Percentiles rank a stretch among this genome's conserved stretches.
Evolutionary conservation across 1,284 basidiomycete species (phyloP).

Genomic region (Ustilago tritici): DNA sequence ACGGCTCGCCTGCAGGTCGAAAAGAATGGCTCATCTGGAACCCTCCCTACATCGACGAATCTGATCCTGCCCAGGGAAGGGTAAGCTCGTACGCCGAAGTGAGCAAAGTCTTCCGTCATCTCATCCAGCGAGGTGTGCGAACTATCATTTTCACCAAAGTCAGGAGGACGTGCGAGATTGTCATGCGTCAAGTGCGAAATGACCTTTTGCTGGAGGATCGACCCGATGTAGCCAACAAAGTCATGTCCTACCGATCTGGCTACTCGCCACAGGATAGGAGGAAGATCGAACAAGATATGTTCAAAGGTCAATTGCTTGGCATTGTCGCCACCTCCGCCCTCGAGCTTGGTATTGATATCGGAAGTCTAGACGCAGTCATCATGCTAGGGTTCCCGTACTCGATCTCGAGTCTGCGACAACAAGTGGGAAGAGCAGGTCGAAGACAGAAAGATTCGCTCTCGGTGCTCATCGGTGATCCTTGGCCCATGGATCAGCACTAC

Average conservation of each 20-base stretch:
- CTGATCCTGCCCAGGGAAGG: constrained; percentile 75
- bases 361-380: constrained; percentile 85
- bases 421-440: constrained; percentile 88
- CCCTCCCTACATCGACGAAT: constrained; percentile 76
- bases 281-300: constrained; percentile 85
- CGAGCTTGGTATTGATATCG: constrained; percentile 91
- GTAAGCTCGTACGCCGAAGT: constrained; percentile 79
- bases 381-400: constrained; percentile 85
- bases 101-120: constrained; percentile 79
- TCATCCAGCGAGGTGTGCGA: constrained; percentile 84
- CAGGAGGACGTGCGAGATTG: constrained; percentile 82
- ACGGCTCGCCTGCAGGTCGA: constrained; percentile 83
- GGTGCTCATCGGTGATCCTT: constrained; percentile 79
- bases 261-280: constrained; percentile 80
- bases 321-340: constrained; percentile 92
- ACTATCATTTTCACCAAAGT: constrained; percentile 91
- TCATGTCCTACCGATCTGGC: constrained; percentile 87
- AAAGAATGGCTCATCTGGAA: constrained; percentile 75
- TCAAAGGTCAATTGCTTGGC: constrained; percentile 81
- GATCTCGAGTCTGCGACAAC: constrained; percentile 78
- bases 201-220: constrained; percentile 82
- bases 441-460: constrained; percentile 84
- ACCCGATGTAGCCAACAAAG: constrained; percentile 80
- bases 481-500: constrained; percentile 84
- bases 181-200: constrained; percentile 82